Percentiles rank a stretch among this genome's conserved stretches.
Evolutionary conservation across 2,329 filamentous ascomycete species (phyloP).

Genomic region (Fusarium anguioides): DNA sequence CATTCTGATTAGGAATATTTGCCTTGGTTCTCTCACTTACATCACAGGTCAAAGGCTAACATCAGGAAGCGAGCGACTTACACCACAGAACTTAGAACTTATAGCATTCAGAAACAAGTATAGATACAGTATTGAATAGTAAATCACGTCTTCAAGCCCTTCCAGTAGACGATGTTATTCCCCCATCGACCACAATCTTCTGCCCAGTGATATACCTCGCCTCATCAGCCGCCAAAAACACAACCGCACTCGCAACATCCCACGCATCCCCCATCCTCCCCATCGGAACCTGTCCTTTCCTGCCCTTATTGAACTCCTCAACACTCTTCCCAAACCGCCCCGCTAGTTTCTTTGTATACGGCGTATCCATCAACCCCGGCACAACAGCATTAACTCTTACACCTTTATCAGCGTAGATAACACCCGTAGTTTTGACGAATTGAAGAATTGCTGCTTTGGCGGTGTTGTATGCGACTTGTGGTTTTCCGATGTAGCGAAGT

Average conservation of each 20-base stretch:
- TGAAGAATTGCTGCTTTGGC: conserved; percentile 64
- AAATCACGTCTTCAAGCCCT: too few relatives aligned
- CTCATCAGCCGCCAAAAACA: conserved; percentile 68
- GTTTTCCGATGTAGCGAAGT: conserved; percentile 60
- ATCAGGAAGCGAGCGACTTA: too few relatives aligned
- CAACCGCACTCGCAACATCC: conserved; percentile 67
- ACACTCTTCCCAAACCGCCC: conserved; percentile 56
- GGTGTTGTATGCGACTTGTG: conserved; percentile 65
- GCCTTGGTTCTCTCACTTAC: too few relatives aligned
- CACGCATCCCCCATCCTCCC: conserved; percentile 69
- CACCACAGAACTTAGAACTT: background rate
- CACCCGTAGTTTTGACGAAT: conserved; percentile 60
- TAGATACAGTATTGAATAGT: accelerated
- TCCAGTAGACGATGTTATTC: conserved; percentile 55
- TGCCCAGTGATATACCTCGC: conserved; percentile 70
- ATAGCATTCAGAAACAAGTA: background rate
- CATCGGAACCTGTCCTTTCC: conserved; percentile 68
- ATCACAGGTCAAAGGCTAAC: too few relatives aligned
- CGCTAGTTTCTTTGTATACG: conserved; percentile 58
- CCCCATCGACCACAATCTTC: conserved; percentile 62
- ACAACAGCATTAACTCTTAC: conserved; percentile 66
- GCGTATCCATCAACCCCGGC: conserved; percentile 67
- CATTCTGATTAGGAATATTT: too few relatives aligned
- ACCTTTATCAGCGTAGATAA: conserved; percentile 60
- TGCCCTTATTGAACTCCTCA: conserved; percentile 62